These are phyloP conservation scores for Trichoderma endophyticum DNA, from an alignment of 2,329 filamentous ascomycete genomes.

Conservation along the genomic window DNA sequence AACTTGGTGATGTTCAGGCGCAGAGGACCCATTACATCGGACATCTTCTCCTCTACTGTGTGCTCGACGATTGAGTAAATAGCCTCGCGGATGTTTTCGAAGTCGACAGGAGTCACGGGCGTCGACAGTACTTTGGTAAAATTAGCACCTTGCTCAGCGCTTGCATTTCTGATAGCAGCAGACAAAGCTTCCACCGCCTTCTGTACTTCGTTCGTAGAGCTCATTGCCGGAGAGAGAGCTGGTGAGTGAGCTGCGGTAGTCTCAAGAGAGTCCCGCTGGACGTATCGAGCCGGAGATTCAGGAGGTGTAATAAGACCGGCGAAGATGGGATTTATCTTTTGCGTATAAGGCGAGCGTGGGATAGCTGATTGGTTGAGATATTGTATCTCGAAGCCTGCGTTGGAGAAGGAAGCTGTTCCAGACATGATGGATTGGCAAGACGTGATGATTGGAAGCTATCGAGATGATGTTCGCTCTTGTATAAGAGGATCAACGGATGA, in stretches of 20 bases:
- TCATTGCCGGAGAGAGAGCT: too few species aligned
- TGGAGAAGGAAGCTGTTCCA: neutral
- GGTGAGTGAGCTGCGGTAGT: neutral
- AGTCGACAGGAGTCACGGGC: slow-evolving; percentile 8
- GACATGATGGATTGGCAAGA: neutral
- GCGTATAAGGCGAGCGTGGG: neutral
- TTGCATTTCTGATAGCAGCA: neutral
- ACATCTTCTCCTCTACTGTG: slow-evolving; percentile 32
- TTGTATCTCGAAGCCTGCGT: neutral
- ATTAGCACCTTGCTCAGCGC: neutral
- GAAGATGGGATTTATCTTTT: slow-evolving; percentile 6
- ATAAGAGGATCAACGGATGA: neutral
- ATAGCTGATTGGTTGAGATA: neutral
- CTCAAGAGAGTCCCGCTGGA: neutral
- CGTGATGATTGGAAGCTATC: neutral
- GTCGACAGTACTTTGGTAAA: neutral
- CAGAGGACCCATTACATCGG: slow-evolving; percentile 31
- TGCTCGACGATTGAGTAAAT: slow-evolving; percentile 32
- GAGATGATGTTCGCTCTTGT: neutral
- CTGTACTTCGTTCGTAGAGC: neutral
- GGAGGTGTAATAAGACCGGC: slow-evolving; percentile 22
- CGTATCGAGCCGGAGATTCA: slow-evolving; percentile 21
- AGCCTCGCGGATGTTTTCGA: slow-evolving; percentile 22
- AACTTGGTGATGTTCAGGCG: slow-evolving; percentile 27
- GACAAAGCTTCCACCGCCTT: neutral